Percentiles rank a stretch among this genome's conserved stretches.
phyloP scores from a whole-genome alignment of 164 flowering plant species.

The Tetracentron sinense region DNA sequence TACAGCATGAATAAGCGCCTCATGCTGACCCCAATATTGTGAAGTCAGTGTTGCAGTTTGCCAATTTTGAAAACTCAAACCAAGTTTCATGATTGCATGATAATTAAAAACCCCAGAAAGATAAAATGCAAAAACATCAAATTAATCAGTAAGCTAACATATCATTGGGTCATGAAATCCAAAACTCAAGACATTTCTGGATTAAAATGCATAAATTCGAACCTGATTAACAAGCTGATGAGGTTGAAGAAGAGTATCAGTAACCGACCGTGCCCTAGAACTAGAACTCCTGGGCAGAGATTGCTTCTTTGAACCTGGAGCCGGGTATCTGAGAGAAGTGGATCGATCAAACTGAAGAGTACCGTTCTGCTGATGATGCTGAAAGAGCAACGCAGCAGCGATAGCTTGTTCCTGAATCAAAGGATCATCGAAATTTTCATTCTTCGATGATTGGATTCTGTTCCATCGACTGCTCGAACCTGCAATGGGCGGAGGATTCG shows the following conservation, averaged over 20 bases:
- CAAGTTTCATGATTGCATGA: too few species aligned
- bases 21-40: too few species aligned
- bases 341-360: slow-evolving; percentile 67
- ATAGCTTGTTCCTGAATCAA: slow-evolving; percentile 63
- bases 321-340: slow-evolving; percentile 54
- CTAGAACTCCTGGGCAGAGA: slow-evolving; percentile 80
- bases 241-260: slow-evolving; percentile 85
- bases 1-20: too few species aligned
- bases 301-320: slow-evolving; percentile 38
- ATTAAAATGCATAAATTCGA: background rate
- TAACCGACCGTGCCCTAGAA: slow-evolving; percentile 65
- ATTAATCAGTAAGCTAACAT: too few species aligned
- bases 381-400: slow-evolving; percentile 64
- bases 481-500: slow-evolving; percentile 18
- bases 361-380: slow-evolving; percentile 42
- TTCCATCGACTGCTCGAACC: slow-evolving; percentile 51
- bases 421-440: slow-evolving; percentile 45
- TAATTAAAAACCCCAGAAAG: too few species aligned
- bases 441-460: slow-evolving; percentile 50
- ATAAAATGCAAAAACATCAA: too few species aligned
- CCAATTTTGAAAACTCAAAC: too few species aligned
- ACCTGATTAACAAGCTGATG: slow-evolving; percentile 91
- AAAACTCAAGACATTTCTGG: too few species aligned
- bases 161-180: too few species aligned
- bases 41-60: too few species aligned